These are phyloP conservation scores for Pneumocystis wakefieldiae DNA, from an alignment of 1,139 yeast genomes.

Conservation along the genomic window DNA sequence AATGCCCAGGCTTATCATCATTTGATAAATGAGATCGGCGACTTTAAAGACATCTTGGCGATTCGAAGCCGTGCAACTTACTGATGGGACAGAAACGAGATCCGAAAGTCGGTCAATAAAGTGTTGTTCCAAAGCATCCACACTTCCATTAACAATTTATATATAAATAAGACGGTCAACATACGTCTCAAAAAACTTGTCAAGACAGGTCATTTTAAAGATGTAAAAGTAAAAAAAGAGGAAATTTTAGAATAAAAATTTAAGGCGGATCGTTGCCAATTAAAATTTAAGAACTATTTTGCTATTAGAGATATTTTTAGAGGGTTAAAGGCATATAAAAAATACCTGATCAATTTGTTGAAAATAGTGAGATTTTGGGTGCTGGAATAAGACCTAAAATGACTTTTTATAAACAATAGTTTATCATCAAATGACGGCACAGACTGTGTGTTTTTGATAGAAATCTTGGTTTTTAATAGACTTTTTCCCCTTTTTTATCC, in stretches of 20 bases:
- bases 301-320: too few relatives aligned
- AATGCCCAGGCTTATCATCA: conserved; percentile 59
- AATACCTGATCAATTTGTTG: too few relatives aligned
- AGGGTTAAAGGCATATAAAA: too few relatives aligned
- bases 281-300: too few relatives aligned
- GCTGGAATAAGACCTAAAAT: too few relatives aligned
- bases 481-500: too few relatives aligned
- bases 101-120: conserved; percentile 35
- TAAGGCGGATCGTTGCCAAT: too few relatives aligned
- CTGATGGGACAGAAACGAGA: conserved; percentile 89
- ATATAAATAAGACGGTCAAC: conserved; percentile 1
- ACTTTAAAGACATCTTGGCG: conserved; percentile 74
- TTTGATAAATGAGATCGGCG: conserved; percentile 64
- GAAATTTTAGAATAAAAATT: background rate
- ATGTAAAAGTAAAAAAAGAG: background rate
- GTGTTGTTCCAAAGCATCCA: conserved; percentile 7
- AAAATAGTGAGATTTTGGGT: too few relatives aligned
- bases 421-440: too few relatives aligned
- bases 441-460: too few relatives aligned
- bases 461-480: too few relatives aligned
- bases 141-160: background rate
- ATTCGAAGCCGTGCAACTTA: conserved; percentile 73
- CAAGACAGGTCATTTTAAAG: background rate
- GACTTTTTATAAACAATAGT: too few relatives aligned
- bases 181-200: conserved; percentile 16